Base-by-base conservation (phyloP, 805 yeast species). In the Kodamaea restingae region DNA sequence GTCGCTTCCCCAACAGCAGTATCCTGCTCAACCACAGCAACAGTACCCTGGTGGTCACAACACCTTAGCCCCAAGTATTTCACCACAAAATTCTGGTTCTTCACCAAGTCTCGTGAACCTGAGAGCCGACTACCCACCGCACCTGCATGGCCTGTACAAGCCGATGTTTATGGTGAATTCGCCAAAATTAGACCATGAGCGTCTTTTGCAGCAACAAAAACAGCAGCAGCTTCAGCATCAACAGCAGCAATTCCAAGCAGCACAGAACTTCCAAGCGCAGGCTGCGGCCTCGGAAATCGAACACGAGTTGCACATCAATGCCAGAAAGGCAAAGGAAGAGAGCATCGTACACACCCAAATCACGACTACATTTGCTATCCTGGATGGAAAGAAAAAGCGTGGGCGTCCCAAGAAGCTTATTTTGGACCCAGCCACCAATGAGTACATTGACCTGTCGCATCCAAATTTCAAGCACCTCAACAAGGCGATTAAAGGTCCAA, bases 391-490 rank as follows among this genome's bases (percentile, higher is more conserved):
- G 51, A 65, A 62, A 43, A 60, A 61, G 44, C 50, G 73, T 36
- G 73, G 73, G 7, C 56, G 73, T 33, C 73, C 73, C 14, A 65
- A 56, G 49, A 61, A 66, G 42, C 52, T 65, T 32, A 59, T 67
- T 17, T 57, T 63, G 30, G 72, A 67, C 44, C 69, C 70, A 1
- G 31, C 75, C n/a, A 58, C 71, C 8, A 61, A 63, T 40, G 61
- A 56, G 39, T 65, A 58, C 46, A 63, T 66, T 36, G 72, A 67
- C 47, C 62, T 69, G 15, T 54, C 60, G 11, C 71, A 67, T 45
- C 68, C 68, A 15, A 64, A 66, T 44, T 67, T 56, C 51, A 67
- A 67, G 46, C 59, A 53, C n/a, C 54, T 67, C 38, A 67, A 65
- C 43, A 58, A 61, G 43, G 44, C 49, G 15, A 46, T 54, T 33